Evolutionary conservation across 2,329 filamentous ascomycete species (phyloP), one percentile per base, ranked within the genome.

Genomic region (Furcasterigmium furcatum): DNA sequence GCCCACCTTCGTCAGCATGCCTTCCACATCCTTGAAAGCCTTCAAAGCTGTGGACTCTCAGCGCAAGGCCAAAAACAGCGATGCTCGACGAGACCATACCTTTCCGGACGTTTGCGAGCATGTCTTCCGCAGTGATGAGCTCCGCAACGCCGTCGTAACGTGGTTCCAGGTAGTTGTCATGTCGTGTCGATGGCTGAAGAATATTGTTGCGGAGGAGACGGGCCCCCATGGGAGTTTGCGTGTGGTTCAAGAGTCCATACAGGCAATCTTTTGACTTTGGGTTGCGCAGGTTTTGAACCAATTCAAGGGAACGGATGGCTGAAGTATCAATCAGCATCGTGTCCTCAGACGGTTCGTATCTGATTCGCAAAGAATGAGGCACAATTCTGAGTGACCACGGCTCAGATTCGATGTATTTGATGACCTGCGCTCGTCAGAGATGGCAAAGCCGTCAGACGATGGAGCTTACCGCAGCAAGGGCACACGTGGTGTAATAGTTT

Each of bases 281-380:
- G 54, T 86, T 84, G 12, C 88, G 84, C 0, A 91, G 60, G 53
- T 96, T 99, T 57, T 96, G 90, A 21, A 97, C 87, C 6, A 99
- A 76, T 62, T 99, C 94, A 4, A 99, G 73, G 0, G 90, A 90
- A 30, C 85, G 79, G 22, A 96, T 89, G 0, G 91, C 95, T 1
- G 89, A 86, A 3, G 94, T 76, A 57, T 96, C 92, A 55, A 97
- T 95, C 80, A 95, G 89, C 91, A 97, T 96, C 1, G 90, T 88
- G 20, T 92, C 88, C 59, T 95, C 88, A 0, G 90, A 91, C 1
- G 91, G 87, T 57, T 92, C 85, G 55, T 95, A 96, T 51, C 83
- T 85, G 58, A 97, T 86, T 4, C 90, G 82, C 25, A 97, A 77
- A 18, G 91, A 91, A 60, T 94, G 85, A n/a, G 77, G 73, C 4